Evolutionary conservation across 2,329 filamentous ascomycete species (phyloP), one percentile per base, ranked within the genome.

Genomic region (Cercospora nicotianae): DNA sequence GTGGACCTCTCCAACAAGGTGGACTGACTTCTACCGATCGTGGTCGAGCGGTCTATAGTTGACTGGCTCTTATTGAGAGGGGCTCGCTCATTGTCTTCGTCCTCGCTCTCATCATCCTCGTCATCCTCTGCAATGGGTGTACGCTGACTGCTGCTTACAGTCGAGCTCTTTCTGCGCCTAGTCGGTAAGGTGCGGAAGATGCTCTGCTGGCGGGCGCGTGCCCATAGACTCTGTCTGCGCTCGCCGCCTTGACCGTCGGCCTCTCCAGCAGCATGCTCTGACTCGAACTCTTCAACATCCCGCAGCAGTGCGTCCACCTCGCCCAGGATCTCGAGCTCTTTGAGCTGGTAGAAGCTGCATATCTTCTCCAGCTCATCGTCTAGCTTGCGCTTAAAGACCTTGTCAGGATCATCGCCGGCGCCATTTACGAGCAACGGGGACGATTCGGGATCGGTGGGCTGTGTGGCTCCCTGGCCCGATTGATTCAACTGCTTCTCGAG

Each of bases 291-390:
- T 64, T 88, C 87, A 51, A 92, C 87, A 75, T 98, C 94, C 60
- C 85, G 84, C 65, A 94, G 80, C n/a, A 98, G 82, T 39, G 90
- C 86, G 59, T 90, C 88, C 8, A 94, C 88, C 78, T 97, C 94
- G 63, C 90, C 89, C 68, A 91, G 88, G 13, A 99, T 89, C 78
- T 98, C 94, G 26, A 88, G 84, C 80, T 99, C 94, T 80, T 99
- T 99, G 69, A 92, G 82, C 70, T 89, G 86, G 80, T 95, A 98
- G 79, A 99, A 99, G 0, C 90, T 91, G 75, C 88, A 91, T 69
- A 99, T 93, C 84, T 98, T 98, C 77, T 98, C 94, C 61, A 99
- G 83, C 79, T 99, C 95, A 51, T 91, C 87, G 76, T 96, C 93
- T 18, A 99, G 86, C 48, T 93, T 90, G 71, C 89, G 89, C 72